Conservation (phyloP, 2,329 filamentous ascomycete species). For the Cladobotryum mycophilum region DNA sequence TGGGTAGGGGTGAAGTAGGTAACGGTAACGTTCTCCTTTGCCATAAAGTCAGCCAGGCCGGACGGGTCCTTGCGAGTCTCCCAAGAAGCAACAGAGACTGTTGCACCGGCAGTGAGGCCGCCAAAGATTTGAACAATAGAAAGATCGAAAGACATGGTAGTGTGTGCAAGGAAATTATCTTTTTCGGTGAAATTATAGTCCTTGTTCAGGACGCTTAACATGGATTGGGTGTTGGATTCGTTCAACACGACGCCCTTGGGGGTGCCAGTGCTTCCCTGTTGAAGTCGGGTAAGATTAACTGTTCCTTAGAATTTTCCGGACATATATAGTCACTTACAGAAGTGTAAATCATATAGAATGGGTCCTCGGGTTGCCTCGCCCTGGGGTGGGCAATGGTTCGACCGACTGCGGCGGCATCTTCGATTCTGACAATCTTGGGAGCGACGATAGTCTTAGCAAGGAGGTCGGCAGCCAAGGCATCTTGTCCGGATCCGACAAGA, state of each 20-base stretch:
- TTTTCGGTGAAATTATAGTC: constrained; percentile 15
- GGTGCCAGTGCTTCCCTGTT: constrained; percentile 20
- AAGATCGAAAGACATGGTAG: constrained; percentile 20
- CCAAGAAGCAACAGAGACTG: constrained; percentile 18
- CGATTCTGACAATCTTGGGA: constrained; percentile 15
- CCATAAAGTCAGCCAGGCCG: constrained; percentile 20
- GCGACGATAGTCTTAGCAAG: constrained; percentile 11
- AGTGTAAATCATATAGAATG: constrained; percentile 22
- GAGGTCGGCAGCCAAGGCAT: constrained; percentile 14
- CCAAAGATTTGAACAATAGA: constrained; percentile 20
- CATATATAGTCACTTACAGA: constrained; percentile 14
- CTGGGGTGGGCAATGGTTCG: constrained; percentile 10
- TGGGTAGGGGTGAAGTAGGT: constrained; percentile 21
- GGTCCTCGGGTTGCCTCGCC: constrained; percentile 14
- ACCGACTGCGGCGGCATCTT: constrained; percentile 15
- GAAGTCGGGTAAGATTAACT: background rate
- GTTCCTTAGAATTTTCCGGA: background rate
- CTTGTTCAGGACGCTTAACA: constrained; percentile 19
- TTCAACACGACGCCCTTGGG: constrained; percentile 21
- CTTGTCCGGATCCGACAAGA: constrained; percentile 17
- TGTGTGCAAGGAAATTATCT: constrained; percentile 19
- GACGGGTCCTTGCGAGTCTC: constrained; percentile 19
- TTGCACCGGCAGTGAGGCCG: constrained; percentile 17
- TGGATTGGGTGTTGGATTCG: constrained; percentile 20
- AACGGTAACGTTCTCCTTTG: constrained; percentile 14